phyloP scores from a whole-genome alignment of 805 yeast species.

The Yarrowia sp. region DNA sequence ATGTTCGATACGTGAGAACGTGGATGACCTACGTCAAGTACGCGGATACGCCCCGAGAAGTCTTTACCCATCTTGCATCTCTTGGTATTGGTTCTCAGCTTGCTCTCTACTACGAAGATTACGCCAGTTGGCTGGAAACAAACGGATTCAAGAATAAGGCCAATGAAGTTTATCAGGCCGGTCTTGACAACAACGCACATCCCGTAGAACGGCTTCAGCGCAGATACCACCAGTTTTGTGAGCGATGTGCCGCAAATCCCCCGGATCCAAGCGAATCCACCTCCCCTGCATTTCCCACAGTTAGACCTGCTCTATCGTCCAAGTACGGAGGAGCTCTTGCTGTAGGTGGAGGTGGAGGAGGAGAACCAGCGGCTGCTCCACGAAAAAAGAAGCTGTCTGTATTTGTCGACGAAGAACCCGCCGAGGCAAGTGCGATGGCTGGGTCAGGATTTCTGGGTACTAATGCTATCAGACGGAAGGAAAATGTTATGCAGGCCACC shows the following conservation, averaged over 20 bases:
- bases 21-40: constrained; percentile 82
- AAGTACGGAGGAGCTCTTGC: constrained; percentile 50
- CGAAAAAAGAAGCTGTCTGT: constrained; percentile 52
- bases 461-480: constrained; percentile 62
- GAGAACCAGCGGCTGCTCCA: neutral
- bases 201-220: constrained; percentile 61
- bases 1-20: constrained; percentile 75
- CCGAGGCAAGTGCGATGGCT: constrained; percentile 39
- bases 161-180: constrained; percentile 62
- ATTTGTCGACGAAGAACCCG: constrained; percentile 51
- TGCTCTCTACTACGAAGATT: constrained; percentile 79
- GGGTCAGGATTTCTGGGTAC: constrained; percentile 60
- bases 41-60: constrained; percentile 72
- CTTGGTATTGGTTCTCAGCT: constrained; percentile 72
- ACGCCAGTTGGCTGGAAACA: constrained; percentile 68
- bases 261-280: constrained; percentile 47
- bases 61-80: constrained; percentile 72
- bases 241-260: constrained; percentile 50
- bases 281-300: constrained; percentile 51
- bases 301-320: constrained; percentile 51
- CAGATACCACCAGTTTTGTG: constrained; percentile 56
- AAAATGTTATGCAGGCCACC: constrained; percentile 61
- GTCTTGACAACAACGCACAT: constrained; percentile 66
- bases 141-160: constrained; percentile 61
- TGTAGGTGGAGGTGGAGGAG: neutral